A percentile compares a stretch with the other conserved stretches of the same genome.
phyloP scores from a whole-genome alignment of 108 stramenopile species.

The Conticribra guillardii region DNA sequence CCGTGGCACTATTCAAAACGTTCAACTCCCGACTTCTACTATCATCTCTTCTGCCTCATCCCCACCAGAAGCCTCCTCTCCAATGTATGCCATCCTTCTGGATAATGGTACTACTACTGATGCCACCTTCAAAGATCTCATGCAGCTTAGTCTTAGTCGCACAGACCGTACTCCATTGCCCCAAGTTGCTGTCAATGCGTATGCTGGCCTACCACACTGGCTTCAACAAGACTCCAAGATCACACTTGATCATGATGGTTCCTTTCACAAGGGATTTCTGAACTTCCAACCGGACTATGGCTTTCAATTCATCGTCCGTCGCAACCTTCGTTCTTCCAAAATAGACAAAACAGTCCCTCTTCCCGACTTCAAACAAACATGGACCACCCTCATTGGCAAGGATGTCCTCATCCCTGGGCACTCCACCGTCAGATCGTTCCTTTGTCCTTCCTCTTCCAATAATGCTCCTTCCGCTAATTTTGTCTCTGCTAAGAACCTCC shows the following conservation, averaged over 20 bases:
- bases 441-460: not conserved
- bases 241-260: conserved; percentile 13
- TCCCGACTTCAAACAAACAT: not conserved
- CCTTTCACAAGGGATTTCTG: conserved; percentile 15
- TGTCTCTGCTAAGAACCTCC: too few relatives aligned
- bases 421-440: not conserved
- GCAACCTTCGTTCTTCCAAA: not conserved
- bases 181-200: too few relatives aligned
- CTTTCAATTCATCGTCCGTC: conserved; percentile 7
- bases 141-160: too few relatives aligned
- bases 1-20: conserved; percentile 14
- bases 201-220: not conserved
- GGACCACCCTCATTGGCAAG: not conserved
- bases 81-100: too few relatives aligned
- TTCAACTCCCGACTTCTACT: too few relatives aligned
- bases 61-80: too few relatives aligned
- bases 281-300: not conserved
- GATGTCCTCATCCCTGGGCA: conserved; percentile 12
- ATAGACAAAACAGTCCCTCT: conserved; percentile 5
- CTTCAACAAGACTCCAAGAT: too few relatives aligned
- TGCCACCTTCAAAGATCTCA: too few relatives aligned
- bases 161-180: too few relatives aligned
- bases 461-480: too few relatives aligned
- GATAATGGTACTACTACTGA: too few relatives aligned
- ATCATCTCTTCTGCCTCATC: too few relatives aligned